Conservation (phyloP, 164 flowering plant genomes). For the Litsea cubeba region DNA sequence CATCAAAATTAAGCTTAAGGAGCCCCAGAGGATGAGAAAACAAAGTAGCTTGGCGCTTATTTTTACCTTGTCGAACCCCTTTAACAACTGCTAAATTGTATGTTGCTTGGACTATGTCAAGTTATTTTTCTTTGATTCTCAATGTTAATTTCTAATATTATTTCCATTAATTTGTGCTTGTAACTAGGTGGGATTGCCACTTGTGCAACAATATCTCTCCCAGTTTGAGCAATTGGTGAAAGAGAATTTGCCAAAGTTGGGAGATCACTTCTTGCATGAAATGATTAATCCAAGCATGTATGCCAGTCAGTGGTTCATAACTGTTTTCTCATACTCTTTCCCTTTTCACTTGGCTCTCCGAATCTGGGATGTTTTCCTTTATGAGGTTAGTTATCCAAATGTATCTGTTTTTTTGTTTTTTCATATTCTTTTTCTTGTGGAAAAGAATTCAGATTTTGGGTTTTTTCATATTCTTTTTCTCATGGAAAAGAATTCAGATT, state of each 20-base stretch:
- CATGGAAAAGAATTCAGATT: neutral
- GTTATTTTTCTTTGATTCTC: slow-evolving; percentile 4
- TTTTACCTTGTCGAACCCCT: no score
- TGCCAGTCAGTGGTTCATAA: slow-evolving; percentile 99
- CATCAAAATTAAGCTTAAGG: no score
- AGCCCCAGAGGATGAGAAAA: no score
- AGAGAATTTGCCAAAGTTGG: slow-evolving; percentile 82
- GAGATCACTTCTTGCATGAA: slow-evolving; percentile 82
- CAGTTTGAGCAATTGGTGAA: slow-evolving; percentile 82
- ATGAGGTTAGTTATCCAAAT: slow-evolving; percentile 55
- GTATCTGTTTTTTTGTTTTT: neutral
- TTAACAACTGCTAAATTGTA: no score
- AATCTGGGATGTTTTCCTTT: slow-evolving; percentile 95
- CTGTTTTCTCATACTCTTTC: slow-evolving; percentile 97
- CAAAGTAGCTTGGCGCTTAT: no score
- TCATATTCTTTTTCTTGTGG: neutral
- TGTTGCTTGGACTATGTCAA: no score
- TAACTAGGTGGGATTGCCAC: slow-evolving; percentile 83
- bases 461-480: neutral
- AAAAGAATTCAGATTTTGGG: neutral
- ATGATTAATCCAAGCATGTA: slow-evolving; percentile 98
- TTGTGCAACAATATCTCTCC: slow-evolving; percentile 91
- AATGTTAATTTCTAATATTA: neutral
- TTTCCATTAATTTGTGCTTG: slow-evolving; percentile 4
- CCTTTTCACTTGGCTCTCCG: slow-evolving; percentile 96